Evolutionary conservation across 78 protist genomes (phyloP).

Genomic region (Pelomyxa schiedti): DNA sequence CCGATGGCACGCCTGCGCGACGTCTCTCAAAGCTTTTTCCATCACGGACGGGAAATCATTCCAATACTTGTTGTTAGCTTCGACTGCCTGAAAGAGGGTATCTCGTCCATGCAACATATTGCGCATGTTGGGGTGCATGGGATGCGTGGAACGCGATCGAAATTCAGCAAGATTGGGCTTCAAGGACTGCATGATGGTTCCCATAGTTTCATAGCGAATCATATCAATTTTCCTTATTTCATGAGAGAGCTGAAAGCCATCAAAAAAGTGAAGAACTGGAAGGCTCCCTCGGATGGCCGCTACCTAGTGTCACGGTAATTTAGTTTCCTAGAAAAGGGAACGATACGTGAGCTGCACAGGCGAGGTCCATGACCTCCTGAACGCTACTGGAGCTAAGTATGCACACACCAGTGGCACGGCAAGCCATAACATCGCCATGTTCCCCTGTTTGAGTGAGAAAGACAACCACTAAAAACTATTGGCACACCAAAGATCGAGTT

Average conservation of each 20-base stretch:
- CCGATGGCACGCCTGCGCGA: conserved; percentile 2
- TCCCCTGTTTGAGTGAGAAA: too few species aligned
- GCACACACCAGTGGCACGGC: conserved; percentile 24
- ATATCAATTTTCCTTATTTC: conserved; percentile 26
- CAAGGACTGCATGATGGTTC: too few species aligned
- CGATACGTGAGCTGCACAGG: neutral
- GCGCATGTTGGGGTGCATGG: conserved; percentile 24
- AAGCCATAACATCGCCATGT: conserved; percentile 54
- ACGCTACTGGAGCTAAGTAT: conserved; percentile 18
- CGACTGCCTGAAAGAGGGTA: conserved; percentile 26
- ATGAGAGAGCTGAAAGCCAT: conserved; percentile 55
- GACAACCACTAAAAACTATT: too few species aligned
- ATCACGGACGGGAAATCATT: conserved; percentile 20
- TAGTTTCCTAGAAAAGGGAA: too few species aligned
- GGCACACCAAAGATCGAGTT: too few species aligned
- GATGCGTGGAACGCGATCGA: conserved; percentile 35
- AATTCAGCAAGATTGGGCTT: too few species aligned
- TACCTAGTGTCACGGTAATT: too few species aligned
- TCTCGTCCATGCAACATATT: conserved; percentile 35
- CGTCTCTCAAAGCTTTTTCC: conserved; percentile 22
- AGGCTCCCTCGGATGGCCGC: conserved; percentile 21
- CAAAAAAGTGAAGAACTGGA: conserved; percentile 67
- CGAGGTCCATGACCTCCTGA: conserved; percentile 30
- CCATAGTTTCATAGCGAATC: conserved; percentile 11
- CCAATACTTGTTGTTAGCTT: conserved; percentile 27